These are phyloP conservation scores for Cylindrotheca closterium DNA, from an alignment of 108 stramenopile genomes.

Conservation along the genomic window DNA sequence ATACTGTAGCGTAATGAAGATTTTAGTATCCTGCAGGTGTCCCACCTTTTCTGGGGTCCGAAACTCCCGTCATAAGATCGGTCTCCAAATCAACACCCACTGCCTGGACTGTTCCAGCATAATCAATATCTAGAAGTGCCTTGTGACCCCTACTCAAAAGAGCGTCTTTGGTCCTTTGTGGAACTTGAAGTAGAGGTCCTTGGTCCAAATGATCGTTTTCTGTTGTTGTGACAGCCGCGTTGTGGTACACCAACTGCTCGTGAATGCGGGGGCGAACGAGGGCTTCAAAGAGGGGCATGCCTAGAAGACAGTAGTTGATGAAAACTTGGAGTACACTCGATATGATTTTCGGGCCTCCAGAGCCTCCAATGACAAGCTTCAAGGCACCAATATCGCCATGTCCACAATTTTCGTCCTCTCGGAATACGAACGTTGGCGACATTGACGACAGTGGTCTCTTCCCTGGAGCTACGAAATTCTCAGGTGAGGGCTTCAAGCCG, in stretches of 20 bases:
- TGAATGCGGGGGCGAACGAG: constrained; percentile 68
- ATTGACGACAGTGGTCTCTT: constrained; percentile 81
- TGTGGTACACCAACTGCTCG: constrained; percentile 76
- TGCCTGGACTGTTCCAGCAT: constrained; percentile 69
- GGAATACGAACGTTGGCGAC: constrained; percentile 80
- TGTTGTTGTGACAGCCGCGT: constrained; percentile 37
- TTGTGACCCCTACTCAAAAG: constrained; percentile 48
- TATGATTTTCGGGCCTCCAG: constrained; percentile 86
- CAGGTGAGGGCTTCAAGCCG: constrained; percentile 63
- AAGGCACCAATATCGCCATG: constrained; percentile 31
- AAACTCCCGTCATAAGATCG: constrained; percentile 51
- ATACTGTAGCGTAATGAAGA: no score
- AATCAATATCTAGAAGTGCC: constrained; percentile 46
- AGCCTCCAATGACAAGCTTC: constrained; percentile 59
- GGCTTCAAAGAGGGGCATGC: constrained; percentile 65
- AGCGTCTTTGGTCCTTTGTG: constrained; percentile 42
- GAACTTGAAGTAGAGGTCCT: constrained; percentile 42
- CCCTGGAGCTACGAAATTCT: constrained; percentile 67
- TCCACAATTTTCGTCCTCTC: constrained; percentile 6
- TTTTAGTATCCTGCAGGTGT: constrained; percentile 58
- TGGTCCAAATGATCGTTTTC: constrained; percentile 33
- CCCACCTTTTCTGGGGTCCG: constrained; percentile 79
- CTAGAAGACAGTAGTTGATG: constrained; percentile 55
- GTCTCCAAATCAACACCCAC: constrained; percentile 67
- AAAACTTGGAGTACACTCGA: constrained; percentile 69